Evolutionary conservation across 139 green algal genomes (phyloP).

Genomic region (Astrephomene gubernaculifera): DNA sequence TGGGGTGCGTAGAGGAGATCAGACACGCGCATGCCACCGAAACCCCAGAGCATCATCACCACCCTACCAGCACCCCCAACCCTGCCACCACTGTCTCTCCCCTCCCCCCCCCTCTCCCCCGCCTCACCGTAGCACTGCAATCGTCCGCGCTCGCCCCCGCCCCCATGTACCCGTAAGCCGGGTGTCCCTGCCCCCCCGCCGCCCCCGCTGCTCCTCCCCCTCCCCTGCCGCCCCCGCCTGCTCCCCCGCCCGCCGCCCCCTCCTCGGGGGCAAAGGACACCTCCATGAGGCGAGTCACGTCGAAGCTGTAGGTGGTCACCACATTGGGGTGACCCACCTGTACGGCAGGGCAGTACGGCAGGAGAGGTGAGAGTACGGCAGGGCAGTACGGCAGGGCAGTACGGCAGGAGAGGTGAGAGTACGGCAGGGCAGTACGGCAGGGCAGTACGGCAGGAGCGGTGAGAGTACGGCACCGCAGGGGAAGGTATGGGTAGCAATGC

Average conservation of each 20-base stretch:
- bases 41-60: background rate
- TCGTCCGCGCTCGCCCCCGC: background rate
- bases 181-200: background rate
- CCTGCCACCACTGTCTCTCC: too few species aligned
- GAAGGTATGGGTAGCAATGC: too few species aligned
- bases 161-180: too few species aligned
- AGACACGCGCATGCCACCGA: background rate
- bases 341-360: background rate
- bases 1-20: background rate
- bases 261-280: background rate
- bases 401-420: background rate
- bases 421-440: background rate
- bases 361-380: too few species aligned
- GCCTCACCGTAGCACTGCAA: background rate
- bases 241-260: background rate
- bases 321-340: constrained; percentile 30
- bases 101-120: too few species aligned
- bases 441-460: background rate
- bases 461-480: too few species aligned
- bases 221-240: background rate
- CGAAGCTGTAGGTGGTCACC: constrained; percentile 3
- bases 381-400: background rate
- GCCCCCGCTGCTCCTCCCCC: background rate
- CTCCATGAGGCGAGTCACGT: constrained; percentile 3
- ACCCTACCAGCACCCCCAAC: background rate